A percentile compares a stretch with the other conserved stretches of the same genome.
phyloP scores from a whole-genome alignment of 1,139 yeast species.

The Wickerhamomyces sp. region DNA sequence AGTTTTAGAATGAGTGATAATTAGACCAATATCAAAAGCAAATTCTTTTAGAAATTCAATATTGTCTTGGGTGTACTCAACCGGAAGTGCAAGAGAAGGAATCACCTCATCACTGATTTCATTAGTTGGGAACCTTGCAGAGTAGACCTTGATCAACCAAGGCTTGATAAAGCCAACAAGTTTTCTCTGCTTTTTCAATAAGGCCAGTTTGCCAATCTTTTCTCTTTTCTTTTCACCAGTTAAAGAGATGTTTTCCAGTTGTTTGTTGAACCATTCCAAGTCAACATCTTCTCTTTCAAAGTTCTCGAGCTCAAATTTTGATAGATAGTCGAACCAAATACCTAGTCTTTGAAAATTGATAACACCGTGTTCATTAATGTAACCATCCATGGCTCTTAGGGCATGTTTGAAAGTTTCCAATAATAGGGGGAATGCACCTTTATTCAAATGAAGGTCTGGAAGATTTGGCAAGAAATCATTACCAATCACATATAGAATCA shows the following conservation, averaged over 20 bases:
- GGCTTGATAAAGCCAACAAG: constrained; percentile 53
- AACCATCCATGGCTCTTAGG: constrained; percentile 72
- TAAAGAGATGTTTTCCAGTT: constrained; percentile 73
- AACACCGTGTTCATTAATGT: constrained; percentile 76
- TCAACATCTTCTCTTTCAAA: constrained; percentile 79
- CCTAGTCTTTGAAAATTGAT: constrained; percentile 72
- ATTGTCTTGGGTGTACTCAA: constrained; percentile 42
- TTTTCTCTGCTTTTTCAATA: constrained; percentile 71
- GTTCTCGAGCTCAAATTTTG: constrained; percentile 73
- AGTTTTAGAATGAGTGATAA: constrained; percentile 57
- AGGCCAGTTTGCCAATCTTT: constrained; percentile 57
- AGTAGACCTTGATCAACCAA: constrained; percentile 53
- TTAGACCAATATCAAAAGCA: constrained; percentile 62
- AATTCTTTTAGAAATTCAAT: constrained; percentile 57
- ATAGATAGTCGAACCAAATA: constrained; percentile 65
- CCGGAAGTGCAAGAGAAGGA: constrained; percentile 45
- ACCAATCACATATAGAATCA: constrained; percentile 92
- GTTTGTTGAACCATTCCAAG: constrained; percentile 86
- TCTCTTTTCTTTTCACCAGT: constrained; percentile 67
- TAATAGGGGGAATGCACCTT: constrained; percentile 92
- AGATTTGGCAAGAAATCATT: constrained; percentile 98
- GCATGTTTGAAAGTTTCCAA: constrained; percentile 84
- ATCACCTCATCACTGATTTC: constrained; percentile 37
- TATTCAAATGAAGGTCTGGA: constrained; percentile 89
- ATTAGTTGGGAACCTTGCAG: constrained; percentile 27